Base-by-base conservation (phyloP, 2,329 filamentous ascomycete species). In the Orbilia brochopaga region DNA sequence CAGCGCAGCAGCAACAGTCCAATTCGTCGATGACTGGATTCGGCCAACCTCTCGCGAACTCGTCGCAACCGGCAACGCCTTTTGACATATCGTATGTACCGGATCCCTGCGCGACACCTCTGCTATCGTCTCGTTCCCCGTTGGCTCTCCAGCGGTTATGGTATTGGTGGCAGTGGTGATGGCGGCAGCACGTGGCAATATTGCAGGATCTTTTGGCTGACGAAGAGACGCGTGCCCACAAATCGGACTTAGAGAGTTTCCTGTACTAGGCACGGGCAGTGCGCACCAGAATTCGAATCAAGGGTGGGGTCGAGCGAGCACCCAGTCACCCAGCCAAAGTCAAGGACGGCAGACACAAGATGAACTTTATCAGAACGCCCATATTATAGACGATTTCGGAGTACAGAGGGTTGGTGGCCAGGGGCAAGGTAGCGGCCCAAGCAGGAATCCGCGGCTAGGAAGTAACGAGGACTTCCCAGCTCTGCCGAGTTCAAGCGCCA, bases 11-110 rank as follows among this genome's bases (percentile, higher is more conserved):
- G 54, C 61, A 69, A 24, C 61, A 57, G 23, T 32, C 52, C 48
- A 72, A 51, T 40, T 65, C 67, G 23, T 72, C 67, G 19, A 56
- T 72, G 52, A 42, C 42, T 51, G 60, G 55, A n/a, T 72, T 72
- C 32, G 60, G 67, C 21, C 67, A 72, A 53, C 32, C 60, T 8
- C 42, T 72, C 35, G 30, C 60, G 21, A 72, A 72, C 35, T 61
- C 67, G 21, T 72, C 67, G 11, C 67, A 72, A 53, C 67, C 67
- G 50, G 60, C 67, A 17, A 72, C 67, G 5, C 67, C 67, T 15
- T 72, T 72, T 53, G 67, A 72, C 57, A 72, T 72, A 54, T 72
- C 67, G 67, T 72, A 72, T 57, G 67, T 65, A 64, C 66, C 37
- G 24, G 55, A 52, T 15, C 52, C 10, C 51, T n/a, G 13, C 21